Base-by-base conservation (phyloP, 768 basidiomycete genomes). In the Boletus rex-veris region DNA sequence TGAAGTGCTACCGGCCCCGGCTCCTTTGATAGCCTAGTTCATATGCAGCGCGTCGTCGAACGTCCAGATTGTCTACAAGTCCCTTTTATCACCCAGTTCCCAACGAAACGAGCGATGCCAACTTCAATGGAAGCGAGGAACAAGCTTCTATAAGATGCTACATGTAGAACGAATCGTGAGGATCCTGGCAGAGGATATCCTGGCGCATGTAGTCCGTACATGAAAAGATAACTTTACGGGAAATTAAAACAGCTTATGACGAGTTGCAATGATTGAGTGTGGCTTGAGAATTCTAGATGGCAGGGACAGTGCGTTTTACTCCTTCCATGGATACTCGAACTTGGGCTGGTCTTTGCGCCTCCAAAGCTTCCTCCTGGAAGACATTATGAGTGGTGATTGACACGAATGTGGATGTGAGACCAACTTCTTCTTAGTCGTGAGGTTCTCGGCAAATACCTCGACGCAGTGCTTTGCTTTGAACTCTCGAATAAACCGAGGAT, bases 401-500 rank as follows among this genome's bases (percentile, higher is more conserved):
- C 24, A 41, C 18, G 19, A 12, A 15, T 33, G 24, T 30, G 28
- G 21, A 16, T 28, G 24, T 1, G 35, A 21, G 7, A 78, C 91
- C 35, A 60, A 96, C 95, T 96, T 98, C 73, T 87, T 91, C 77
- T 95, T 96, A 10, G 87, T 92, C 0, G 83, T 77, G 0, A 85
- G 47, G 64, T 98, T 86, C 66, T 96, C 92, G 0, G 76, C 91
- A 67, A 86, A 97, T 4, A 94, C 83, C 64, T 98, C 94, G 7
- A 88, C 63, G 62, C 90, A 92, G 63, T 96, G 60, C 64, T 92
- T 80, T 3, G 79, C 71, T 73, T 95, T 98, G 79, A 96, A 98
- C 64, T 88, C 84, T 30, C 93, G 86, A 61, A 98, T 94, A 73
- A 96, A 98, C 0, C 89, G 85, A 24, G 96, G 96, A 66, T 98